phyloP scores from a whole-genome alignment of 495 filamentous ascomycete genomes.

The Rostrohypoxylon terebratum region DNA sequence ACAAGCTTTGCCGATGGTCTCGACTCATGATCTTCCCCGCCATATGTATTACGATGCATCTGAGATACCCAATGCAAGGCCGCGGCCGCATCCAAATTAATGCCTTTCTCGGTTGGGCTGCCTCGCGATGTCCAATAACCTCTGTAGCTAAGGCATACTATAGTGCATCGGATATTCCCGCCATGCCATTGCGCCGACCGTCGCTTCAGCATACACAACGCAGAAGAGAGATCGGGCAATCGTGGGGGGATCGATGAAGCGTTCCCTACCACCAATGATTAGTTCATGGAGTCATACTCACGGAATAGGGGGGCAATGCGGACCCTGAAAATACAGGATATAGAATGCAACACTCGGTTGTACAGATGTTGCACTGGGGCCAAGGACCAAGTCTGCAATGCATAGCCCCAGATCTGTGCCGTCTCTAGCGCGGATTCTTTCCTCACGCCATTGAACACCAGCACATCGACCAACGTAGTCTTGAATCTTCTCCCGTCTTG shows the following conservation, averaged over 20 bases:
- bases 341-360: conserved; percentile 50
- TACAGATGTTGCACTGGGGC: conserved; percentile 27
- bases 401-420: conserved; percentile 63
- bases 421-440: conserved; percentile 65
- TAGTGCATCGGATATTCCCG: conserved; percentile 57
- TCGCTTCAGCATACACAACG: conserved; percentile 57
- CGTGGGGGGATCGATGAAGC: conserved; percentile 76
- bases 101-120: conserved; percentile 71
- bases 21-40: conserved; percentile 35
- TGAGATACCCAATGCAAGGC: conserved; percentile 67
- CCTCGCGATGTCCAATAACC: conserved; percentile 85
- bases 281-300: conserved; percentile 42
- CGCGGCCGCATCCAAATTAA: conserved; percentile 72
- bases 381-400: conserved; percentile 43
- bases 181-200: conserved; percentile 36
- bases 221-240: conserved; percentile 73
- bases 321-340: conserved; percentile 72
- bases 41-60: conserved; percentile 45
- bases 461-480: conserved; percentile 69
- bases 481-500: conserved; percentile 67
- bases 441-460: conserved; percentile 73
- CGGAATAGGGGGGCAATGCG: conserved; percentile 32
- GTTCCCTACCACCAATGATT: conserved; percentile 62
- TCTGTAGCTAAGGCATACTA: conserved; percentile 77
- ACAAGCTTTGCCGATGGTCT: conserved; percentile 60